Conservation (phyloP, 805 yeast genomes). For the Nakazawaea wickerhamii region DNA sequence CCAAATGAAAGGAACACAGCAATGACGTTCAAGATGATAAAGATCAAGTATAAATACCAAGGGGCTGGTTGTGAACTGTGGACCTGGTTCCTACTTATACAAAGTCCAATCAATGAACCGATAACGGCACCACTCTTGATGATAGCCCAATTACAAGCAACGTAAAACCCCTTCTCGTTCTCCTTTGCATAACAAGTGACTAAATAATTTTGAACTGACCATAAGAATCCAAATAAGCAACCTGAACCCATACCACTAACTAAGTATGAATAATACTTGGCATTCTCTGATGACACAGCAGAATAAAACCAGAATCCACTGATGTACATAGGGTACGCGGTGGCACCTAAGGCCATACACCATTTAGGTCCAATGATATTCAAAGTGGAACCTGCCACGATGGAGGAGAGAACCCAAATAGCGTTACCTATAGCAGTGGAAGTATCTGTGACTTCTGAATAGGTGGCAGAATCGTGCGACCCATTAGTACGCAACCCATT, state of each 20-base stretch:
- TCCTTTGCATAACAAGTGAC: conserved; percentile 17
- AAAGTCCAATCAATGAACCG: conserved; percentile 16
- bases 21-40: conserved; percentile 13
- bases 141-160: conserved; percentile 17
- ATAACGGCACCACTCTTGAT: conserved; percentile 15
- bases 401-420: conserved; percentile 11
- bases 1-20: conserved; percentile 13
- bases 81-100: conserved; percentile 8
- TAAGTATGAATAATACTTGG: conserved; percentile 12
- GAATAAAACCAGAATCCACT: conserved; percentile 18
- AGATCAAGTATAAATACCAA: conserved; percentile 16
- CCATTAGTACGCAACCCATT: conserved; percentile 13
- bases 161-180: conserved; percentile 16
- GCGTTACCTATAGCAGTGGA: conserved; percentile 12
- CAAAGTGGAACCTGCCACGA: conserved; percentile 8
- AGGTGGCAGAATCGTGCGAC: neutral
- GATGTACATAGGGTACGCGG: conserved; percentile 18
- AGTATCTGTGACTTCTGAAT: conserved; percentile 3
- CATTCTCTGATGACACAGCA: conserved; percentile 13
- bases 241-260: conserved; percentile 16
- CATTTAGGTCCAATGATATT: conserved; percentile 11
- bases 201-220: conserved; percentile 17
- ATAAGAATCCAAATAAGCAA: conserved; percentile 15
- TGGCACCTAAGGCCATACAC: conserved; percentile 14
- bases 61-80: conserved; percentile 13